Evolutionary conservation across 139 green algal species (phyloP).

Genomic region (Volvox africanus): DNA sequence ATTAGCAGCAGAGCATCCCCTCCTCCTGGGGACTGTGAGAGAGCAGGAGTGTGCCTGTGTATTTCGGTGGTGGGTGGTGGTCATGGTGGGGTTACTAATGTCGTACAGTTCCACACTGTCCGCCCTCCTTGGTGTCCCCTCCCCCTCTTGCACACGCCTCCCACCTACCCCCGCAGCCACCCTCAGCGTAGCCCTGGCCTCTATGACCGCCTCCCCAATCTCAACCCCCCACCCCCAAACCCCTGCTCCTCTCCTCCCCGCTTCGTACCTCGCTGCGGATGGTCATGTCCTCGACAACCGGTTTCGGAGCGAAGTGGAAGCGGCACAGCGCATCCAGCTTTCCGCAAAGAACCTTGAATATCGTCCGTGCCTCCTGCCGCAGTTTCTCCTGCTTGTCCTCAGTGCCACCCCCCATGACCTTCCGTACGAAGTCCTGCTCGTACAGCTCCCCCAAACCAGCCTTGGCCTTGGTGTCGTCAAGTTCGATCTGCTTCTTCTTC

Average conservation of each 20-base stretch:
- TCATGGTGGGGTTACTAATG: no score
- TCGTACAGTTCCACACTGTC: no score
- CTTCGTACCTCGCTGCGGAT: conserved; percentile 52
- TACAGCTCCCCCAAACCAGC: conserved; percentile 89
- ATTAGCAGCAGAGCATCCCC: no score
- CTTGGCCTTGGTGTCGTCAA: conserved; percentile 84
- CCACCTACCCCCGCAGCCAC: no score
- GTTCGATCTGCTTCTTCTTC: conserved; percentile 70
- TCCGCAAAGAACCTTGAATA: conserved; percentile 85
- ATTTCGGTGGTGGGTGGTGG: no score
- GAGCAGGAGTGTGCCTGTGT: no score
- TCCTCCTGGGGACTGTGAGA: no score
- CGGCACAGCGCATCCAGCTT: conserved; percentile 94
- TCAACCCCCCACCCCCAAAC: not conserved
- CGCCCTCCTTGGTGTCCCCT: no score
- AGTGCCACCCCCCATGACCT: conserved; percentile 43
- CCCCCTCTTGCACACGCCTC: no score
- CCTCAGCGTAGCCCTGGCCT: not conserved
- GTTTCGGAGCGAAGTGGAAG: conserved; percentile 93
- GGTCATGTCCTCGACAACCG: conserved; percentile 86
- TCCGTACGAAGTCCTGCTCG: conserved; percentile 80
- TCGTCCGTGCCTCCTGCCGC: conserved; percentile 61
- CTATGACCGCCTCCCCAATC: not conserved
- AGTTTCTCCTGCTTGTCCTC: conserved; percentile 70
- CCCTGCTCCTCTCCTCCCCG: not conserved